phyloP scores from a whole-genome alignment of 495 filamentous ascomycete species.

The Lepraria neglecta region DNA sequence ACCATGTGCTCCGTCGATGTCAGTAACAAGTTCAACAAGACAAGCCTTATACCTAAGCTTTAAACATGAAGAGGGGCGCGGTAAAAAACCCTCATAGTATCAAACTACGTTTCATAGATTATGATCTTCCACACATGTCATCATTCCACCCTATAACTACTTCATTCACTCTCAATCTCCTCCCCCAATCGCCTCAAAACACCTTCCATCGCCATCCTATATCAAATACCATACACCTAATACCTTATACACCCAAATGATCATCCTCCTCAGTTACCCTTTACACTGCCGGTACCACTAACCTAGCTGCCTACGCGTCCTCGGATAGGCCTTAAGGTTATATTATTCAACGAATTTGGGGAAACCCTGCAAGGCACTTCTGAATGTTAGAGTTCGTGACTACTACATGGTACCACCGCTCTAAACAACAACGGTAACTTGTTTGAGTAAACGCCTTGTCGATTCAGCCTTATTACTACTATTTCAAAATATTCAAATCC shows the following conservation, averaged over 20 bases:
- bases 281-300: not conserved
- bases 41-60: conserved; percentile 1
- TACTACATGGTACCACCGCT: too few species aligned
- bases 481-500: not conserved
- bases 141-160: not conserved
- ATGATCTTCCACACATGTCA: not conserved
- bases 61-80: not conserved
- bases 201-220: too few species aligned
- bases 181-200: not conserved
- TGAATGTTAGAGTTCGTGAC: too few species aligned
- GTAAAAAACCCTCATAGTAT: not conserved
- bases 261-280: not conserved
- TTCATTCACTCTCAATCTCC: not conserved
- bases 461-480: not conserved
- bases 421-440: not conserved
- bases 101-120: conserved; percentile 1
- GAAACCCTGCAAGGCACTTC: not conserved
- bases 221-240: not conserved
- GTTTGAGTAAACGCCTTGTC: not conserved
- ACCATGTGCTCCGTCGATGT: not conserved
- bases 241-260: not conserved
- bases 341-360: not conserved
- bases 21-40: not conserved
- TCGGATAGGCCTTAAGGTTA: not conserved
- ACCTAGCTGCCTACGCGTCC: not conserved